These are phyloP conservation scores for Gyromitra esculenta DNA, from an alignment of 2,329 filamentous ascomycete species.

Conservation along the genomic window DNA sequence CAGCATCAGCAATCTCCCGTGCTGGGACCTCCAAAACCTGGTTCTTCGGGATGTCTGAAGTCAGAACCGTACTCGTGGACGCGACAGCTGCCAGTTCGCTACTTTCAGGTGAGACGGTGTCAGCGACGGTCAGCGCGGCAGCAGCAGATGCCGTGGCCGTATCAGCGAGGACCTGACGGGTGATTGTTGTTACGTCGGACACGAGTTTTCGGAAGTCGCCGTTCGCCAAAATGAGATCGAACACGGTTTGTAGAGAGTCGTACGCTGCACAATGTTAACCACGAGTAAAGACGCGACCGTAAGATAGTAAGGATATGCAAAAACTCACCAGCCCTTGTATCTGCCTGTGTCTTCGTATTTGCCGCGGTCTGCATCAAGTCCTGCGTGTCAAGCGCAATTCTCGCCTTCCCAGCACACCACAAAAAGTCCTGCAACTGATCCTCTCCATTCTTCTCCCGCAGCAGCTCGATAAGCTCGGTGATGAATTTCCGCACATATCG, in stretches of 20 bases:
- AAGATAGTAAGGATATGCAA: background rate
- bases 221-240: slow-evolving; percentile 86
- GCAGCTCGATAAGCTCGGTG: slow-evolving; percentile 79
- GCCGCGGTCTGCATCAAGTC: slow-evolving; percentile 31
- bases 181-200: slow-evolving; percentile 79
- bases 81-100: slow-evolving; percentile 24
- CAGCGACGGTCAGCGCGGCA: slow-evolving; percentile 76
- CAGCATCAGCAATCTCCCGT: slow-evolving; percentile 64
- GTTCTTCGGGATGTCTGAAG: slow-evolving; percentile 19
- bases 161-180: slow-evolving; percentile 85
- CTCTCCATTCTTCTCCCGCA: slow-evolving; percentile 80
- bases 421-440: slow-evolving; percentile 93
- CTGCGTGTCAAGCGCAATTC: slow-evolving; percentile 32
- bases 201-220: slow-evolving; percentile 88
- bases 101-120: slow-evolving; percentile 60
- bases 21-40: slow-evolving; percentile 67
- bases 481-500: slow-evolving; percentile 78
- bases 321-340: slow-evolving; percentile 38
- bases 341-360: slow-evolving; percentile 20
- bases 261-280: slow-evolving; percentile 68
- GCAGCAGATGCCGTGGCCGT: slow-evolving; percentile 81
- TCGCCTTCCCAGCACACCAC: slow-evolving; percentile 69
- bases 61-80: background rate
- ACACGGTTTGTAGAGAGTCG: slow-evolving; percentile 82
- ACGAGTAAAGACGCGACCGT: background rate